Evolutionary conservation across 768 basidiomycete genomes (phyloP), one percentile per base, ranked within the genome.

Genomic region (Podaxis sp.): DNA sequence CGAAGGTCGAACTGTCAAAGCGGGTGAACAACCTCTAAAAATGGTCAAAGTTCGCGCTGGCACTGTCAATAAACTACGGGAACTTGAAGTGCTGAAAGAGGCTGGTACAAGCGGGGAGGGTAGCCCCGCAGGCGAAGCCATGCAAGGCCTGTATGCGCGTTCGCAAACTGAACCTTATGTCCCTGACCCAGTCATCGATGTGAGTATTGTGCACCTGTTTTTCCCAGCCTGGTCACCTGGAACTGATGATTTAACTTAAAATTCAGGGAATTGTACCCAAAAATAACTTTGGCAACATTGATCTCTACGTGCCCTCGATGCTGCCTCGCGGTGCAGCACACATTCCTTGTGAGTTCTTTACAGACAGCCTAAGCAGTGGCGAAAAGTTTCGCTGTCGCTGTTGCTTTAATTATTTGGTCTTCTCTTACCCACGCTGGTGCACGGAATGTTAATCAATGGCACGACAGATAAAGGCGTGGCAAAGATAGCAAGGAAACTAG

Each of bases 241-340:
- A 15, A 17, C 40, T 41, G 15, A 44, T 20, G 20, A 46, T 17
- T 10, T 46, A 17, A 54, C 53, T 44, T 33, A 4, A 33, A 58
- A 36, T 68, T 28, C 69, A 99, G 96, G 96, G 96, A 36, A 87
- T 85, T 72, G 84, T 99, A 33, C 95, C 95, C 5, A 96, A 93
- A 77, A 99, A 99, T 70, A 86, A 89, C 66, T 99, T 96, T 72
- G 96, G 96, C 17, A 99, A 98, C 73, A 91, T 99, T 66, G 96
- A 99, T 76, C 76, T 99, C 26, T 99, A 96, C 73, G 93, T 92
- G 26, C 89, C 93, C 30, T 89, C 93, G 3, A 99, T 99, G 97
- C 81, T 99, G 33, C 97, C 97, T 2, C 76, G 73, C 57, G 97
- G 97, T 20, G 93, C 86, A 4, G 88, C 80, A 2, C 94, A 98